phyloP scores from a whole-genome alignment of 768 basidiomycete species.

The Rhodotorula sphaerocarpa region DNA sequence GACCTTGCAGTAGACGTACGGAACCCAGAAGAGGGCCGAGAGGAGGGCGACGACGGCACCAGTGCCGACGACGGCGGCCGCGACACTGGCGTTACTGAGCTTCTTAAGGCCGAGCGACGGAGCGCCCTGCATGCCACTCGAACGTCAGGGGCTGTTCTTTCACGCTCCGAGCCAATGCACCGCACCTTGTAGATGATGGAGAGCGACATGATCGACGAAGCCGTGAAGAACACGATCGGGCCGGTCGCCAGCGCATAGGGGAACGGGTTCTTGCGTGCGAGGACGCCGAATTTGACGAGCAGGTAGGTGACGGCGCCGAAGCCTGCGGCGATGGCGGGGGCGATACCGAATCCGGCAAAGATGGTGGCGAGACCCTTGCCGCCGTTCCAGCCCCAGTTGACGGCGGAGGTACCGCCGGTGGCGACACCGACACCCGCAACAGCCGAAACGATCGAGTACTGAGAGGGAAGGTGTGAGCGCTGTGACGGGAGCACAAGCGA shows the following conservation, averaged over 20 bases:
- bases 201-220: constrained; percentile 45
- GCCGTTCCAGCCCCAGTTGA: constrained; percentile 48
- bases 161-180: constrained; percentile 6
- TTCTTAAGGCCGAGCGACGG: constrained; percentile 44
- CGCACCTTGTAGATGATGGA: constrained; percentile 39
- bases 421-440: constrained; percentile 47
- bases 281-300: constrained; percentile 43
- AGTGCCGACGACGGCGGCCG: constrained; percentile 45
- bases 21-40: constrained; percentile 46
- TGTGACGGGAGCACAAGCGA: constrained; percentile 34
- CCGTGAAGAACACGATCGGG: constrained; percentile 38
- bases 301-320: constrained; percentile 44
- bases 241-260: constrained; percentile 41
- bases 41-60: constrained; percentile 42
- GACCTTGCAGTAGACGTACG: constrained; percentile 46
- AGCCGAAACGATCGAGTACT: constrained; percentile 45
- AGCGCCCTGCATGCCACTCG: constrained; percentile 36
- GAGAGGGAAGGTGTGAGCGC: too few species aligned
- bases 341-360: constrained; percentile 41
- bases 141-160: constrained; percentile 40
- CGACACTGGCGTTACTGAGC: constrained; percentile 40
- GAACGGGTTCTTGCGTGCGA: constrained; percentile 42
- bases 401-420: constrained; percentile 43
- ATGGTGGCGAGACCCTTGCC: constrained; percentile 43
- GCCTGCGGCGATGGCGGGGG: constrained; percentile 43